Conservation (phyloP, 805 yeast genomes). For the Metschnikowia similis region DNA sequence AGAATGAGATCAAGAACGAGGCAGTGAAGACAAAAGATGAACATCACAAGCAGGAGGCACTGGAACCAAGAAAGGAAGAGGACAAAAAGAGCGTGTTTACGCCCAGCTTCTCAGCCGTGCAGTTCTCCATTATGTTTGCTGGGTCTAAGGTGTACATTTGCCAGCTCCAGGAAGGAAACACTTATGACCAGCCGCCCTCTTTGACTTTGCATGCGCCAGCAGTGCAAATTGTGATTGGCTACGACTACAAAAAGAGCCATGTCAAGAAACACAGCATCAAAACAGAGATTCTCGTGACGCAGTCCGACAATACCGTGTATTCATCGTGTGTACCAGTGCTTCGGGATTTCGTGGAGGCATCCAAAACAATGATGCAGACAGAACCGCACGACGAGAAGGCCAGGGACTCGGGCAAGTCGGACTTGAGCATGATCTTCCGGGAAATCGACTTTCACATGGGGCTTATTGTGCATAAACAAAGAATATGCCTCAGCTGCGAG, state of each 20-base stretch:
- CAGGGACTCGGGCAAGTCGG: constrained; percentile 19
- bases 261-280: constrained; percentile 42
- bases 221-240: constrained; percentile 53
- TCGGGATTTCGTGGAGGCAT: constrained; percentile 50
- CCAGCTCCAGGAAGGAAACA: constrained; percentile 40
- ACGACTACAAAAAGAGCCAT: constrained; percentile 35
- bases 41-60: too few species aligned
- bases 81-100: constrained; percentile 6
- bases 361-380: constrained; percentile 44
- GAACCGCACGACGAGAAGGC: background rate
- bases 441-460: constrained; percentile 61
- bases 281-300: constrained; percentile 55
- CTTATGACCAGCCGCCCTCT: constrained; percentile 37
- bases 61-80: background rate
- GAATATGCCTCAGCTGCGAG: constrained; percentile 77
- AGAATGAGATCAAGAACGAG: too few species aligned
- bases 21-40: too few species aligned
- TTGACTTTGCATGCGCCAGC: constrained; percentile 74
- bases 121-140: constrained; percentile 54
- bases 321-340: constrained; percentile 79
- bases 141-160: constrained; percentile 62
- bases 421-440: constrained; percentile 39
- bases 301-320: constrained; percentile 66
- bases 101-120: constrained; percentile 38
- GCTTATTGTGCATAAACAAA: constrained; percentile 67